phyloP scores from a whole-genome alignment of 1,139 yeast genomes.

The Taphrina confusa region DNA sequence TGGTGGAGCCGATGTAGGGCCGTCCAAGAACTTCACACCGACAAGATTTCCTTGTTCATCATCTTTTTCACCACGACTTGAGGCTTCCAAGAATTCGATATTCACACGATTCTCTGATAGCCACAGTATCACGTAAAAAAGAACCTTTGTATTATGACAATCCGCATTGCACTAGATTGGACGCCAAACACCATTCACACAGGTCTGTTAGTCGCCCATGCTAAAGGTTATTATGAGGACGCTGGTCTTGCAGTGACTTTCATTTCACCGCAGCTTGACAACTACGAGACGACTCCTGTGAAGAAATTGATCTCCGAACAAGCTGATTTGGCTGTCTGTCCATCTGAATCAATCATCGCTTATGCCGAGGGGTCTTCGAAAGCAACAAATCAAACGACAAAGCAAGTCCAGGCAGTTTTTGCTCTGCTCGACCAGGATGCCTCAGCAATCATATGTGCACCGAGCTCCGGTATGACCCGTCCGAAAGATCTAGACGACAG shows the following conservation, averaged over 20 bases:
- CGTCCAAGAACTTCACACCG: too few relatives aligned
- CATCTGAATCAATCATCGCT: constrained; percentile 20
- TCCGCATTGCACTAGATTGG: constrained; percentile 27
- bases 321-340: constrained; percentile 20
- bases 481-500: constrained; percentile 25
- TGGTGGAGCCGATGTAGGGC: too few relatives aligned
- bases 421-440: constrained; percentile 24
- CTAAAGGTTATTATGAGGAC: not conserved
- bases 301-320: constrained; percentile 3
- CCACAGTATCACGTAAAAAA: too few relatives aligned
- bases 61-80: too few relatives aligned
- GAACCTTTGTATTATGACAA: too few relatives aligned
- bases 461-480: not conserved
- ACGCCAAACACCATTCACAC: constrained; percentile 20
- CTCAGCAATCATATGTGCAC: constrained; percentile 14
- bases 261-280: constrained; percentile 1
- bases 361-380: constrained; percentile 10
- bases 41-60: too few relatives aligned
- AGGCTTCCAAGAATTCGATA: too few relatives aligned
- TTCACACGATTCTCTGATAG: too few relatives aligned
- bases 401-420: constrained; percentile 9
- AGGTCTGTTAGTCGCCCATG: constrained; percentile 10
- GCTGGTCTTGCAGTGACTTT: constrained; percentile 11
- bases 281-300: constrained; percentile 18
- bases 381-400: not conserved